Evolutionary conservation across 169 alveolate species (phyloP), one percentile per base, ranked within the genome.

Genomic region (Plasmodium ovale): DNA sequence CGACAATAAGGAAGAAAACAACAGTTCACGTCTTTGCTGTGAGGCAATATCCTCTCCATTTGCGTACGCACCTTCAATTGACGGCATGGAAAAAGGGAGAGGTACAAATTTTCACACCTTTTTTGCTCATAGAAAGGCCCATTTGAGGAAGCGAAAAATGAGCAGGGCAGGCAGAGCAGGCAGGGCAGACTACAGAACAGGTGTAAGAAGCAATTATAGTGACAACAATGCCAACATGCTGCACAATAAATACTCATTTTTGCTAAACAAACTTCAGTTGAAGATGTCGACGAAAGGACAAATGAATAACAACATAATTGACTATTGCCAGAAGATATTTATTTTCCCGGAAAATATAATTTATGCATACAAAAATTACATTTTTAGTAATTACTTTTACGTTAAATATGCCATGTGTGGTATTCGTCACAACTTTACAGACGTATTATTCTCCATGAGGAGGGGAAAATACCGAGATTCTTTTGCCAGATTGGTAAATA

Each of bases 341-440:
- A 19, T 67, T 39, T n/a, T 39, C 37, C 77, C 59, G 10, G 58
- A 67, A 39, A 21, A 53, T 60, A 37, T 47, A 23, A 72, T 54
- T 42, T 72, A 56, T 51, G 72, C 88, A 6, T 73, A 73, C 51
- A 47, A 49, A 27, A 73, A 59, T 49, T 73, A 59, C 23, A 73
- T 73, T 25, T 73, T 73, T 65, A 73, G 88, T 47, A 73, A 73
- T 64, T 37, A 59, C 3, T 73, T 73, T 44, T 73, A 58, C 21
- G 35, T 73, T 29, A 73, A 73, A 33, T 73, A 73, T 33, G 35
- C 21, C 9, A 37, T 51, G 31, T 51, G 44, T 19, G 31, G 88
- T 51, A 6, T 58, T 1, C 23, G 35, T 42, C 33, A 35, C 27
- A 49, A 73, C 2, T 14, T 58, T 19, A 64, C 47, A 59, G 21